Percentiles rank a stretch among this genome's conserved stretches.
These are phyloP conservation scores for Aspergillus sp. DNA, from an alignment of 2,329 filamentous ascomycete species.

Conservation along the genomic window DNA sequence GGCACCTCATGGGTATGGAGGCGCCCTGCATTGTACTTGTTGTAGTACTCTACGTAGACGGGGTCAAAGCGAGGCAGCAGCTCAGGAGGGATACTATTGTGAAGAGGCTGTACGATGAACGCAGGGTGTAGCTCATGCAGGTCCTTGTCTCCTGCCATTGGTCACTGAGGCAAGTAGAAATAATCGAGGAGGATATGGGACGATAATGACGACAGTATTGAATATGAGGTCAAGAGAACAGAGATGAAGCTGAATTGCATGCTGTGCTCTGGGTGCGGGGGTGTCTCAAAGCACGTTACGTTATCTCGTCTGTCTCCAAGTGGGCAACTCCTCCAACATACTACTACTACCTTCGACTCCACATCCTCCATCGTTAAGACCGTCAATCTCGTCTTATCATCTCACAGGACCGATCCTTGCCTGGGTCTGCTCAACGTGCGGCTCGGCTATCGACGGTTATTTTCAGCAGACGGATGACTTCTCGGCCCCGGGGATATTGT, in stretches of 20 bases:
- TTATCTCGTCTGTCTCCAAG: constrained; percentile 7
- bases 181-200: neutral
- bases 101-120: constrained; percentile 39
- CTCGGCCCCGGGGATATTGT: constrained; percentile 1
- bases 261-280: neutral
- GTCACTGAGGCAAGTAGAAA: neutral
- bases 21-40: constrained; percentile 48
- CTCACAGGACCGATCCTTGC: neutral
- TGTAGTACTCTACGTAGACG: constrained; percentile 47
- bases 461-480: neutral
- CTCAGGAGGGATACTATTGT: constrained; percentile 47
- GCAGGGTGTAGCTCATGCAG: constrained; percentile 33
- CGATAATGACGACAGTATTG: neutral
- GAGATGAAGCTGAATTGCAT: neutral
- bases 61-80: constrained; percentile 46
- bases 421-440: neutral
- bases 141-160: constrained; percentile 23
- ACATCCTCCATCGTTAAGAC: neutral
- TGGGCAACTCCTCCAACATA: neutral
- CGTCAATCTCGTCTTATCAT: constrained; percentile 8
- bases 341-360: too few relatives aligned
- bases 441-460: constrained; percentile 14
- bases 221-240: neutral
- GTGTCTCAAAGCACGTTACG: neutral
- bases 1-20: constrained; percentile 49